Evolutionary conservation across 2,329 filamentous ascomycete genomes (phyloP), one percentile per base, ranked within the genome.

Genomic region (Stachybotrys elegans): DNA sequence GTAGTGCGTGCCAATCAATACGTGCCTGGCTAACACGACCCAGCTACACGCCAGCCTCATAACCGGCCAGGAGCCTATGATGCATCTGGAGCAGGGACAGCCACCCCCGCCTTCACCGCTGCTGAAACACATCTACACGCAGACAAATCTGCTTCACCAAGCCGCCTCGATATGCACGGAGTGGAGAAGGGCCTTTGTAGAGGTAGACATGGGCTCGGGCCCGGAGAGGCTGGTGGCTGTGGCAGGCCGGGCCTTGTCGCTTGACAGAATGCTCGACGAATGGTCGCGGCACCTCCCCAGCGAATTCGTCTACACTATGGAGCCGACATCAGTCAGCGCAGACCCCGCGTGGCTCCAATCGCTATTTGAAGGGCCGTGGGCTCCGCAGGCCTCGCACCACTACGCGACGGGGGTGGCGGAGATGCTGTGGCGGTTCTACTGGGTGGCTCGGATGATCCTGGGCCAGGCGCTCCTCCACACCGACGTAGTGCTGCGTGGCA

Each of bases 371-470:
- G 25, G 29, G 21, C 17, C 34, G n/a, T 35, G 42, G 20, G 32
- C 34, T 21, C 42, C 42, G 3, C 22, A 23, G 16, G 22, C 12
- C 12, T 44, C 19, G 22, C 42, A 44, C 34, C 22, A 17, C 4
- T 27, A 21, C 16, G 34, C 5, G 13, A 11, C 22, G 31, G 34
- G 34, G 14, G 20, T 44, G 9, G 19, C 22, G n/a, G 22, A 44
- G 19, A 44, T 44, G 35, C 42, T 44, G 3, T 44, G 42, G 42
- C 38, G 42, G 35, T 44, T 44, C 21, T 40, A 44, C 35, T 44
- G 42, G 42, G 42, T 20, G 13, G 16, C 35, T 19, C 22, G 42
- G 16, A 39, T 44, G 42, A 44, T 44, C 35, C 34, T 44, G 6
- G 32, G 23, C n/a, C 42, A 44, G 17, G 42, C 42, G 6, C 35